Evolutionary conservation across 768 basidiomycete species (phyloP).

Genomic region (Lactarius tabidus): DNA sequence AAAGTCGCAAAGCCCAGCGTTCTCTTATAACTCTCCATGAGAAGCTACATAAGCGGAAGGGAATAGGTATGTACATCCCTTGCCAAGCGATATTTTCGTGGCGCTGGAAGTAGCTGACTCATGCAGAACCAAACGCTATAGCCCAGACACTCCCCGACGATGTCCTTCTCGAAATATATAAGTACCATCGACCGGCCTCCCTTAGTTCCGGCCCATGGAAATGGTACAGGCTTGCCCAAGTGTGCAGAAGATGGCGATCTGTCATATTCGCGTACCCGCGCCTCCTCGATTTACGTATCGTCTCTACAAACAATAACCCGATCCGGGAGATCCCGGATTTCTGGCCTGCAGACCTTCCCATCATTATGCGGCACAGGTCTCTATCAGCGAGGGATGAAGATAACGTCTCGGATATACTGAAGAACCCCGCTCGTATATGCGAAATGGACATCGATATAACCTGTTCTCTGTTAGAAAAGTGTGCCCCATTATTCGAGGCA

Average conservation of each 20-base stretch:
- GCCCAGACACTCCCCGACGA: neutral
- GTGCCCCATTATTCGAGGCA: neutral
- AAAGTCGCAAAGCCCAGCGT: neutral
- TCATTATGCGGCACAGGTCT: conserved; percentile 1
- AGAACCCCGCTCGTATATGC: neutral
- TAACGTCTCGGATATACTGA: neutral
- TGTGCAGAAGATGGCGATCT: conserved; percentile 4
- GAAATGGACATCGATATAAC: neutral
- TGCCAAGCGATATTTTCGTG: neutral
- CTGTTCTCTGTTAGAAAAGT: neutral
- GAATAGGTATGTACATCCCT: neutral
- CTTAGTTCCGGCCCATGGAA: neutral
- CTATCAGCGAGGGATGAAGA: neutral
- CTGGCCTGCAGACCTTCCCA: conserved; percentile 9
- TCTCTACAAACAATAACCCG: neutral
- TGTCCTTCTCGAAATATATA: neutral
- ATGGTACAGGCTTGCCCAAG: neutral
- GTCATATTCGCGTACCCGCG: neutral
- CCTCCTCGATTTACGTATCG: neutral
- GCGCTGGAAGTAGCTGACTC: neutral
- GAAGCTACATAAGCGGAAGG: neutral
- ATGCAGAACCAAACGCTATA: neutral
- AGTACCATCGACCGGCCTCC: neutral
- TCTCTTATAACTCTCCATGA: neutral
- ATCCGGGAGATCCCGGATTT: neutral